Evolutionary conservation across 148 eudicot species (phyloP), one percentile per base, ranked within the genome.

Genomic region (Agrostemma githago): DNA sequence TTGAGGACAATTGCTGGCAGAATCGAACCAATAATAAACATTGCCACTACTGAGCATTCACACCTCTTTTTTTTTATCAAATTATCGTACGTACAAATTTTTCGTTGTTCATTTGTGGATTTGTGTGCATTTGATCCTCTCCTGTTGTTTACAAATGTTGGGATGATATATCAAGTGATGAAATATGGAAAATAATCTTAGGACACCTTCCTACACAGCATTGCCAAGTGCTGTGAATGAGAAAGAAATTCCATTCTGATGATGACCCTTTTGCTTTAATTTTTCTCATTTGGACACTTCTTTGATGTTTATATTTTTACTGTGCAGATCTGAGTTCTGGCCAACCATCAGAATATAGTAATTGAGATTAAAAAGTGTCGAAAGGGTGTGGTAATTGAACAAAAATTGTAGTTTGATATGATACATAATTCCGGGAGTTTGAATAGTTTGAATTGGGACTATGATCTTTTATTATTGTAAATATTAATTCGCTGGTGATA

Each of bases 1-100:
- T 69, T 82, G 85, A 79, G 80, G 85, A 82, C 48, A 82, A 67
- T 20, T 42, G 82, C 80, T 67, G 85, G 85, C 85, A 72, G 82
- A 83, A 83, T 83, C 83, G 85, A 83, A 83, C 85, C 85, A 68
- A 19, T 64, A 9, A 9, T 8, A 34, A n/a, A 43, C 26, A 11
- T 41, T 59, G 85, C 85, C 83, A 79, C 76, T 9, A 79, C 83
- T 80, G 86, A 83, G 77, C 86, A 61, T 38, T 79, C 80, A 26
- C 34, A 26, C 74, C 80, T 15, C 6, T 26, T 2, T 2, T 17
- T 7, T 40, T 14, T 37, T 11, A 16, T 3, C 34, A 26, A 26
- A 26, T 0, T 26, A 26, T 26, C 34, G 34, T 26, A 26, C 34
- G 34, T 26, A 26, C 34, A 26, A 26, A 26, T 26, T 26, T 26